Percentiles rank a stretch among this genome's conserved stretches.
phyloP scores from a whole-genome alignment of 208 protist species.

The Leishmania arabica region DNA sequence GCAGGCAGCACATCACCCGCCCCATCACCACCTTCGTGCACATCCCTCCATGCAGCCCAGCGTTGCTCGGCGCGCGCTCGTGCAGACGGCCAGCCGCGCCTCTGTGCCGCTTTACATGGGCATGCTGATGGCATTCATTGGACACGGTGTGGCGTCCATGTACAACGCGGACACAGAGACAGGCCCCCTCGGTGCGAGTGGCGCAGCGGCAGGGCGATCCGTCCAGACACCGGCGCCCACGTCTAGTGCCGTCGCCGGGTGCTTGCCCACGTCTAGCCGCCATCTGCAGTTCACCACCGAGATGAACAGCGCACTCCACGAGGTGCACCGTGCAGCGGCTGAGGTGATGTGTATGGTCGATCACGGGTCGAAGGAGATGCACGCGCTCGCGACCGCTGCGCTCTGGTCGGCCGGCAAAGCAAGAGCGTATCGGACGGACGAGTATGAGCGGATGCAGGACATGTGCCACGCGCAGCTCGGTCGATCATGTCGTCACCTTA shows the following conservation, averaged over 20 bases:
- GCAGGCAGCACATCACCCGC: neutral
- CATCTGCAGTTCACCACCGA: slow-evolving; percentile 15
- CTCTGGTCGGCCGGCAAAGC: neutral
- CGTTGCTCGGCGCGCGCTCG: slow-evolving; percentile 28
- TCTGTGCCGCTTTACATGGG: slow-evolving; percentile 36
- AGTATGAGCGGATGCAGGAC: neutral
- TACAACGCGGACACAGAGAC: neutral
- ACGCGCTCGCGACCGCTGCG: slow-evolving; percentile 4
- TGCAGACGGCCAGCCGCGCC: slow-evolving; percentile 12
- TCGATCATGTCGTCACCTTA: slow-evolving; percentile 12
- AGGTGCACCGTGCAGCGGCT: slow-evolving; percentile 23
- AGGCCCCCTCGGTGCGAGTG: neutral
- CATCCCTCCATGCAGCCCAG: neutral
- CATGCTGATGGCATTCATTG: slow-evolving; percentile 33
- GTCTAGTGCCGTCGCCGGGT: no score
- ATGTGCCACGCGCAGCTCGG: neutral
- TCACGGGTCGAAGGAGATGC: slow-evolving; percentile 1
- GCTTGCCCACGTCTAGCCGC: neutral
- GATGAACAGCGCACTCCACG: slow-evolving; percentile 17
- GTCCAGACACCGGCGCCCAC: neutral
- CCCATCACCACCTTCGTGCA: neutral
- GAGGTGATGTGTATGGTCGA: slow-evolving; percentile 9
- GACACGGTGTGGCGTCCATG: slow-evolving; percentile 34
- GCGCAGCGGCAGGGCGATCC: neutral
- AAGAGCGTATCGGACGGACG: neutral